A percentile compares a stretch with the other conserved stretches of the same genome.
Conservation (phyloP, 805 yeast species). For the Citeromyces nyonsensis region DNA sequence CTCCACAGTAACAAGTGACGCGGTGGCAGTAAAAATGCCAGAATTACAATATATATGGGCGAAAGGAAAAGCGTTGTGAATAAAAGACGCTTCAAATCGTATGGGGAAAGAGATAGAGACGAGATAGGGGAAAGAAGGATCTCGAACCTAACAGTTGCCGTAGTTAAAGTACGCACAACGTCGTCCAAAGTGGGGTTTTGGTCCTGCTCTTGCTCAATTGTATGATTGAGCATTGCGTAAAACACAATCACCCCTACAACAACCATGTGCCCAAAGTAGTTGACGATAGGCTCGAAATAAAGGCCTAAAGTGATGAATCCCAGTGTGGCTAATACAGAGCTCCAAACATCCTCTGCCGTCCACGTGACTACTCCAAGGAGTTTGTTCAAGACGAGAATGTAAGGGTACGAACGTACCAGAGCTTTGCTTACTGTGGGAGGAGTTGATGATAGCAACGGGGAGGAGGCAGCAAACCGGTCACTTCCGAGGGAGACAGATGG, state of each 20-base stretch:
- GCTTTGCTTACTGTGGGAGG: slow-evolving; percentile 87
- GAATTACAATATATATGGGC: slow-evolving; percentile 63
- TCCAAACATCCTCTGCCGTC: slow-evolving; percentile 79
- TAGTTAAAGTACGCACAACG: slow-evolving; percentile 60
- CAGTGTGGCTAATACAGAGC: slow-evolving; percentile 46
- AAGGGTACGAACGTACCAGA: slow-evolving; percentile 73
- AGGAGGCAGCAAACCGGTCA: slow-evolving; percentile 28
- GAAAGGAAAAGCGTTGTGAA: slow-evolving; percentile 78
- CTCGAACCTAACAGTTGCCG: slow-evolving; percentile 64
- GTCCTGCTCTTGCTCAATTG: slow-evolving; percentile 41
- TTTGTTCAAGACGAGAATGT: slow-evolving; percentile 58
- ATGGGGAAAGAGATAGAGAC: slow-evolving; percentile 51
- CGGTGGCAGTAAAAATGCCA: slow-evolving; percentile 59
- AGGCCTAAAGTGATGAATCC: slow-evolving; percentile 41
- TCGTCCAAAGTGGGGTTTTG: slow-evolving; percentile 77
- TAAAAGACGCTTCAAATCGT: slow-evolving; percentile 66
- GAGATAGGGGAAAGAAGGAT: slow-evolving; percentile 71
- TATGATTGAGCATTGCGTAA: slow-evolving; percentile 41
- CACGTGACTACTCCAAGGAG: slow-evolving; percentile 67
- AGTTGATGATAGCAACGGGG: slow-evolving; percentile 76
- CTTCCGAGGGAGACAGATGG: background rate
- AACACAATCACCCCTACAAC: slow-evolving; percentile 45
- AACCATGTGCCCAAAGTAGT: slow-evolving; percentile 72
- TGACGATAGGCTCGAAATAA: slow-evolving; percentile 66
- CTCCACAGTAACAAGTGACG: slow-evolving; percentile 40